Evolutionary conservation across 495 filamentous ascomycete genomes (phyloP).

Genomic region (Trichoderma reesei): DNA sequence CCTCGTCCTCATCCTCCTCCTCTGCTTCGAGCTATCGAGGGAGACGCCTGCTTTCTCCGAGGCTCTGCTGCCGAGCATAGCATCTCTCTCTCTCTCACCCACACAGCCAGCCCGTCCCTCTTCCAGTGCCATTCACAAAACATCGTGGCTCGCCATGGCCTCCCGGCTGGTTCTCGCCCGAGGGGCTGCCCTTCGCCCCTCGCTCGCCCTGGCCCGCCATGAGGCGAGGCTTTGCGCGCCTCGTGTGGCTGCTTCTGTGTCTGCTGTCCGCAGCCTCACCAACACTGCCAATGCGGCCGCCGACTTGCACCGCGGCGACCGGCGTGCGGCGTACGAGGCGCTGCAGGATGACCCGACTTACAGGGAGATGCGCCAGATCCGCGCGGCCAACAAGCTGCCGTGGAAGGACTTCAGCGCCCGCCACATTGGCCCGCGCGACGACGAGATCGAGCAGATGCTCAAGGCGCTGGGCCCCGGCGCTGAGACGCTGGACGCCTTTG

Average conservation of each 20-base stretch:
- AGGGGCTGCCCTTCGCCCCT: constrained; percentile 1
- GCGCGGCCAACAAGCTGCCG: constrained; percentile 4
- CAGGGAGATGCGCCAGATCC: neutral
- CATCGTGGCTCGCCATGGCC: neutral
- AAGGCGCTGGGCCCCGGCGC: constrained; percentile 66
- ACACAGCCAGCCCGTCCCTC: too few species aligned
- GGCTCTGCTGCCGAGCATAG: neutral
- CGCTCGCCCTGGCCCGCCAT: neutral
- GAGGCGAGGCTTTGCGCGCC: neutral
- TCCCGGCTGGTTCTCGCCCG: neutral
- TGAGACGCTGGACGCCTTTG: constrained; percentile 71
- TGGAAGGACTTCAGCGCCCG: constrained; percentile 63
- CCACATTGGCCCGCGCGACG: constrained; percentile 86
- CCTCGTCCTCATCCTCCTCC: neutral
- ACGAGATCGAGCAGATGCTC: constrained; percentile 70
- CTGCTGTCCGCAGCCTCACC: neutral
- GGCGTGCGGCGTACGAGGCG: neutral
- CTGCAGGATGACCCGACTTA: constrained; percentile 6
- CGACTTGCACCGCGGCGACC: neutral
- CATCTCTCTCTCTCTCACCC: too few species aligned
- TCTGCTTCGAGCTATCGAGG: neutral
- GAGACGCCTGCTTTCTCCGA: neutral
- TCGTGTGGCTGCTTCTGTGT: neutral
- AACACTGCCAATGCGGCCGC: neutral
- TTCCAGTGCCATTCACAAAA: neutral